Evolutionary conservation across 192 early-diverging fungal genomes (phyloP).

Genomic region (Umbelopsis isabellina): DNA sequence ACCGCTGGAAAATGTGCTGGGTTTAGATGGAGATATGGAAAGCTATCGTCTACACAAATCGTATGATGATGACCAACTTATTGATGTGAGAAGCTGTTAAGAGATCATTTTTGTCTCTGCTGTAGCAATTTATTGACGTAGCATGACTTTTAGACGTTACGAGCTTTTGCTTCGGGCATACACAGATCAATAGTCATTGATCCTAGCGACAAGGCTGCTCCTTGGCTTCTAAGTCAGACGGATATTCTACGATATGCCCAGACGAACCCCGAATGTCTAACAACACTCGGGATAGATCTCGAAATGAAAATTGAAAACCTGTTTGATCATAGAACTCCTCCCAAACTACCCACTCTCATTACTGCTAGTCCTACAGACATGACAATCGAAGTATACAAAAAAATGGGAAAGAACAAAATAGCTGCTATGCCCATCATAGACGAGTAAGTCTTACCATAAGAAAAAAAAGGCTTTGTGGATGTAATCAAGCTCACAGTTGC

Average conservation of each 20-base stretch:
- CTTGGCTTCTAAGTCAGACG: slow-evolving; percentile 62
- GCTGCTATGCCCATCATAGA: slow-evolving; percentile 64
- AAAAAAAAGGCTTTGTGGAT: neutral
- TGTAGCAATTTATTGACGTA: neutral
- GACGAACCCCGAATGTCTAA: slow-evolving; percentile 43
- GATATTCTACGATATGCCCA: slow-evolving; percentile 60
- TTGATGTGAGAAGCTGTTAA: slow-evolving; percentile 22
- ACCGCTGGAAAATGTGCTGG: slow-evolving; percentile 45
- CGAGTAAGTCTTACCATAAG: slow-evolving; percentile 24
- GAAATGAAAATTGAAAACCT: slow-evolving; percentile 41
- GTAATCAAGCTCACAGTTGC: neutral
- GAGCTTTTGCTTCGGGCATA: slow-evolving; percentile 55
- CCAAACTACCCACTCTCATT: slow-evolving; percentile 21
- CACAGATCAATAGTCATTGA: slow-evolving; percentile 65
- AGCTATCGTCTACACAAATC: slow-evolving; percentile 45
- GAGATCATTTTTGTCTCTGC: neutral
- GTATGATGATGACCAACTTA: slow-evolving; percentile 36
- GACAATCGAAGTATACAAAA: slow-evolving; percentile 54
- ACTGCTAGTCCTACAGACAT: slow-evolving; percentile 44
- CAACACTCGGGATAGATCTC: slow-evolving; percentile 36
- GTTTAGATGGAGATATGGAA: slow-evolving; percentile 46
- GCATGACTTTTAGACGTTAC: slow-evolving; percentile 34
- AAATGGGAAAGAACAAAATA: slow-evolving; percentile 54
- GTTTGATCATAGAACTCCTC: slow-evolving; percentile 21
- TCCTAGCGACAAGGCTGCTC: slow-evolving; percentile 31